Base-by-base conservation (phyloP, 768 basidiomycete species). In the Macrolepiota albuminosa region DNA sequence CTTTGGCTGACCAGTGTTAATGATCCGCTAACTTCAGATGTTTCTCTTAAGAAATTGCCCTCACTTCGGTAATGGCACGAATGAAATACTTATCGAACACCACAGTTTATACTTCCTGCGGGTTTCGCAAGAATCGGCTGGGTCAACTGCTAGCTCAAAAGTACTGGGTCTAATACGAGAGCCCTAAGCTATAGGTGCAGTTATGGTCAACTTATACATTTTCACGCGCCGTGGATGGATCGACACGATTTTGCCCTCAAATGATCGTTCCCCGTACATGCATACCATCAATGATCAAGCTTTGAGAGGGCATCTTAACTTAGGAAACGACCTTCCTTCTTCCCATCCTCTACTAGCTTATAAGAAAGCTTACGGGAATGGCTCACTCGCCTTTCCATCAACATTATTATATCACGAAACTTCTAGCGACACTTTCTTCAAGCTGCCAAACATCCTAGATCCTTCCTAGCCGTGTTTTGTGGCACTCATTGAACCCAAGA, bases 1-100 rank as follows among this genome's bases (percentile, higher is more conserved):
- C 21, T 73, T 50, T 76, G 73, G 68, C 54, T 75, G 33, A 72
- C 70, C 57, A 76, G 73, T 52, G 67, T 74, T 42, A 64, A 68
- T 64, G 24, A 36, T 36, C 49, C 45, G 21, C 18, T 46, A 4
- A 49, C 8, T n/a, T 51, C 9, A 13, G 21, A 6, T 34, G 11
- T 26, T 26, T 21, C 7, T 33, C 11, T 7, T 42, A 40, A 45
- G 37, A 34, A 45, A n/a, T 11, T 31, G 4, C 5, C 3, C 18
- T 51, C 37, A 8, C 53, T 18, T 7, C 10, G 73, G 72, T 2
- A 73, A 76, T 56, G 74, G 72, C 53, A 70, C 68, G 0, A 66
- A 72, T 52, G 74, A 66, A 72, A 51, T 73, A 73, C 1, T 68
- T 70, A 0, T 54, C 72, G 42, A 70, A 69, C 18, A 66, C 68